Base-by-base conservation (phyloP, 2,329 filamentous ascomycete genomes). In the Fusarium redolens region DNA sequence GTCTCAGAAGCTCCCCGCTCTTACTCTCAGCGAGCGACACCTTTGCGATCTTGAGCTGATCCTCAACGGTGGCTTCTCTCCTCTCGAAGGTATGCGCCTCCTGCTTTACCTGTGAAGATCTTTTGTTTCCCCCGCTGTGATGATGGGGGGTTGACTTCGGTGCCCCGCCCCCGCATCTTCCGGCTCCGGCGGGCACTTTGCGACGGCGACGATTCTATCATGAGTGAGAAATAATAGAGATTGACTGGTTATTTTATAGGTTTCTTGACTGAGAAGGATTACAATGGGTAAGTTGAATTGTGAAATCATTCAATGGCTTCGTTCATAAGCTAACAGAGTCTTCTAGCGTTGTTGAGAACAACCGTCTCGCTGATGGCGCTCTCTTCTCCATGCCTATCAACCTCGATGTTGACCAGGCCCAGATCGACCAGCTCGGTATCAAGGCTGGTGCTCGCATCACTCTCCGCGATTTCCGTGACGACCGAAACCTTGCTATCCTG, bases 301-400 rank as follows among this genome's bases (percentile, higher is more conserved):
- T 14, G 22, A 30, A 20, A 14, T 40, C 20, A 4, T 9, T 9
- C 4, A 18, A 17, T 20, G 20, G 13, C 13, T 37, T 18, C 37
- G 13, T 44, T 20, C 41, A 40, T 33, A 41, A 30, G 60, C 77
- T 85, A 79, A 83, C 75, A 67, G 31, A 40, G 11, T n/a, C 41
- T 56, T 65, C 40, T 80, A 96, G 95, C 73, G 96, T 99, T 73
- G 95, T 98, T 76, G 91, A 92, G 83, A 90, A 96, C 78, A 92
- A 93, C 86, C 93, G 96, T 78, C 92, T 99, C 66, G 91, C 91
- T 66, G 92, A 94, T 85, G 96, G 96, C 82, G 92, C 91, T 81
- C 92, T 99, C 78, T 98, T 98, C 87, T 93, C 91, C 84, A 99
- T 99, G 86, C 96, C 96, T 79, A 98, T 99, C 84, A 97, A 93